Conservation (phyloP, 306 rosid genomes). For the Gleditsia sinensis region DNA sequence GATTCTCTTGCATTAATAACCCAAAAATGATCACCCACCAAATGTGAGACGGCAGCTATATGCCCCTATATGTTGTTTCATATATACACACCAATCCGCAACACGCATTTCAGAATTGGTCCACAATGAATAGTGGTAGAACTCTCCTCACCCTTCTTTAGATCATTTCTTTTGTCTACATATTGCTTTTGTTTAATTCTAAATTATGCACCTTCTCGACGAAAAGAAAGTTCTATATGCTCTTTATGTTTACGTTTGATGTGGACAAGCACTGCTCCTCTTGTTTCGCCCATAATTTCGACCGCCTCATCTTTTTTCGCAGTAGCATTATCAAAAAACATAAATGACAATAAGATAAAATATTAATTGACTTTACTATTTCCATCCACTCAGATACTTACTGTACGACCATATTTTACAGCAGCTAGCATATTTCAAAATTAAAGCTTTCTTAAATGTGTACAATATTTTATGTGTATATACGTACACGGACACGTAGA, state of each 20-base stretch:
- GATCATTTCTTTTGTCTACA: not conserved
- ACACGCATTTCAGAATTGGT: not conserved
- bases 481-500: too few species aligned
- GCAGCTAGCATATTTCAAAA: too few species aligned
- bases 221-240: not conserved
- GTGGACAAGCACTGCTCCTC: not conserved
- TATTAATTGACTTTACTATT: too few species aligned
- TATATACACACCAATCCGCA: not conserved
- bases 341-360: too few species aligned
- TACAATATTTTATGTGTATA: too few species aligned
- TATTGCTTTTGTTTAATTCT: not conserved
- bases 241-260: not conserved
- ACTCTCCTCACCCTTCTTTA: not conserved
- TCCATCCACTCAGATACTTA: too few species aligned
- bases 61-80: too few species aligned
- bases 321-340: too few species aligned
- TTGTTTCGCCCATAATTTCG: not conserved
- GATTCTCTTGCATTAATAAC: conserved; percentile 17
- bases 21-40: too few species aligned
- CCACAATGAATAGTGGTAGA: not conserved
- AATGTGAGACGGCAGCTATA: not conserved
- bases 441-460: too few species aligned
- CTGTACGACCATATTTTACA: too few species aligned
- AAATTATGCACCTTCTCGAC: not conserved
- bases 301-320: too few species aligned